A percentile compares a stretch with the other conserved stretches of the same genome.
Evolutionary conservation across 2,329 filamentous ascomycete species (phyloP).

Genomic region (Ascochyta lentis): DNA sequence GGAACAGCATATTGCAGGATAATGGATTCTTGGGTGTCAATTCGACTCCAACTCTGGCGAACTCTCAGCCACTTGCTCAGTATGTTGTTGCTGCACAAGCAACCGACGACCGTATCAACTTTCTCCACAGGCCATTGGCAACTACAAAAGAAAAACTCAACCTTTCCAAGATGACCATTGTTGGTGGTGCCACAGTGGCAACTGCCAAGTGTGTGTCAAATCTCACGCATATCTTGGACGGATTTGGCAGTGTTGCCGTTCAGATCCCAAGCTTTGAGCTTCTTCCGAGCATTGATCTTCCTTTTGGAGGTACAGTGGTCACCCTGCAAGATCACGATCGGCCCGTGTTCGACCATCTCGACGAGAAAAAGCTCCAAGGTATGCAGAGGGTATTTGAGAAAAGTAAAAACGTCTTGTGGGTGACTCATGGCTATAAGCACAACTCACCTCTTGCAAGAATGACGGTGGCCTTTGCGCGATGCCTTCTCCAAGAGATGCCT

Average conservation of each 20-base stretch:
- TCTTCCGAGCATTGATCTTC: too few species aligned
- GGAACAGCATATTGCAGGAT: not conserved
- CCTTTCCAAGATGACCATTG: not conserved
- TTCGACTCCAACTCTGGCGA: not conserved
- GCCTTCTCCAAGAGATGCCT: constrained; percentile 5
- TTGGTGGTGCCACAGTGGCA: not conserved
- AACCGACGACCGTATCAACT: constrained; percentile 5
- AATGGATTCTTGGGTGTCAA: not conserved
- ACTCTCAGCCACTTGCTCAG: too few species aligned
- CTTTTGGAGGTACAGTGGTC: not conserved
- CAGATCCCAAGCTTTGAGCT: not conserved
- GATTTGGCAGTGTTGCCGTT: not conserved
- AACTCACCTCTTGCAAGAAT: constrained; percentile 18
- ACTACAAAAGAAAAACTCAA: rapidly evolving
- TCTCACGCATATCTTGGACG: not conserved
- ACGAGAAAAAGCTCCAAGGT: not conserved
- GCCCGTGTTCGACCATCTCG: not conserved
- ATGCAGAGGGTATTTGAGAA: constrained; percentile 2
- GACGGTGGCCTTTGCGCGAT: constrained; percentile 14
- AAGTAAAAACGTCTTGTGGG: constrained; percentile 18
- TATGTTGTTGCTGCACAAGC: constrained; percentile 1
- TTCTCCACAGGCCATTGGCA: constrained; percentile 4
- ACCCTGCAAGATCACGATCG: constrained; percentile 7
- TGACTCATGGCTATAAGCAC: constrained; percentile 12
- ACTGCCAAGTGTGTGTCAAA: not conserved